phyloP scores from a whole-genome alignment of 2,329 filamentous ascomycete species.

The Cercospora zeae-maydis region DNA sequence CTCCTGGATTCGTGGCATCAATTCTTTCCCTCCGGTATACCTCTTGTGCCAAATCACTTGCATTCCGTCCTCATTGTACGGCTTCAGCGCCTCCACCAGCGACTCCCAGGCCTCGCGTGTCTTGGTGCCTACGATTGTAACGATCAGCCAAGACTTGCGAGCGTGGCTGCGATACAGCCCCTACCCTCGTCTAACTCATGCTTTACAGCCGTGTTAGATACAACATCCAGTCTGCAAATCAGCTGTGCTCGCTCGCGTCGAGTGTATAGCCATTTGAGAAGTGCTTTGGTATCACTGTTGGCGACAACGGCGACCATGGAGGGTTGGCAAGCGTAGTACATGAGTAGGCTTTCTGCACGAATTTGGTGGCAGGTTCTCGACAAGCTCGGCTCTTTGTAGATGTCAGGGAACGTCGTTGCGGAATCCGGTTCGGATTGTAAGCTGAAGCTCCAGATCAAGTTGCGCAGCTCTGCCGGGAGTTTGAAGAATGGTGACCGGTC shows the following conservation, averaged over 20 bases:
- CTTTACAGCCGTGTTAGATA: background rate
- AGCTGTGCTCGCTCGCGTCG: background rate
- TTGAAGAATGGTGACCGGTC: background rate
- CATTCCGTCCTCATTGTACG: background rate
- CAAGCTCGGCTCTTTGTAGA: background rate
- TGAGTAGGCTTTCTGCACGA: background rate
- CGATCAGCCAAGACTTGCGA: background rate
- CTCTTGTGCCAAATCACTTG: background rate
- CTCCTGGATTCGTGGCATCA: background rate
- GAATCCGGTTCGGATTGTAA: background rate
- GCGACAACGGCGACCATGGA: background rate
- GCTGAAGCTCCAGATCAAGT: background rate
- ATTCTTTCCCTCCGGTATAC: background rate
- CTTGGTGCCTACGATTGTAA: background rate
- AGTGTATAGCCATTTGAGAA: background rate
- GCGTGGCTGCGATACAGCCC: background rate
- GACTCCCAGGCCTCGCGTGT: background rate
- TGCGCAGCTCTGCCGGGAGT: background rate
- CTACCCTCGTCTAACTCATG: constrained; percentile 1
- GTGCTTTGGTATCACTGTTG: background rate
- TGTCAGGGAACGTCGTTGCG: background rate
- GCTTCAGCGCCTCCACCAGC: background rate
- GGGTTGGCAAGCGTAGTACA: background rate
- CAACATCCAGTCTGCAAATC: background rate
- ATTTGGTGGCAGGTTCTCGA: background rate